Conservation (phyloP, 73 alveolate species). For the Paraurostyla sp. region DNA sequence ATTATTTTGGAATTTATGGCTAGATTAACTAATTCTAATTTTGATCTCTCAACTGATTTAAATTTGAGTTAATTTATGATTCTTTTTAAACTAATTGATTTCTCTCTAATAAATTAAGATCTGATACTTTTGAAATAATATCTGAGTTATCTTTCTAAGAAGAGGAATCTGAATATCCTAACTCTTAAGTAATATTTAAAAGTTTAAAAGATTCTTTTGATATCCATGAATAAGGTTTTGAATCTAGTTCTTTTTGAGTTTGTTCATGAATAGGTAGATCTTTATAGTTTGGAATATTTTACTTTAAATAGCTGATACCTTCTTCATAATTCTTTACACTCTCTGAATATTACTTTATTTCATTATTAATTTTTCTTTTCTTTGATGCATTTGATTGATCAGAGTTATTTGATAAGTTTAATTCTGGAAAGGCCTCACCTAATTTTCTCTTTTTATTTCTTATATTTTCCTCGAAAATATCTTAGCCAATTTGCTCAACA, state of each 20-base stretch:
- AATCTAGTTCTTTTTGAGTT: not conserved
- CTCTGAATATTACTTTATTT: not conserved
- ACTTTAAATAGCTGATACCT: not conserved
- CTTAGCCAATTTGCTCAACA: not conserved
- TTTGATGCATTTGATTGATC: not conserved
- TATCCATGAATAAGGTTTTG: not conserved
- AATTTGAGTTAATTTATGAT: not conserved
- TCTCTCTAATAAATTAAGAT: no score
- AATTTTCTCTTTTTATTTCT: slow-evolving; percentile 23
- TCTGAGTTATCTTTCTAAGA: no score
- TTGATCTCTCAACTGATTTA: no score
- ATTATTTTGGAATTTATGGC: no score
- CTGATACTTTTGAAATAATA: no score
- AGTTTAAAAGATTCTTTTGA: not conserved
- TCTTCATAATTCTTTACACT: not conserved
- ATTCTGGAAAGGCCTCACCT: not conserved
- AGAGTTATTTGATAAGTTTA: not conserved
- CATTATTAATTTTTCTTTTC: not conserved
- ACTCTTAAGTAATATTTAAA: not conserved
- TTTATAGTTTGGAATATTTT: not conserved
- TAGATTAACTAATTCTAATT: no score
- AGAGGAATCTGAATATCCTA: not conserved
- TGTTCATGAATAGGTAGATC: not conserved
- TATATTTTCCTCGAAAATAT: not conserved
- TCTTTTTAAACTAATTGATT: no score